Evolutionary conservation across 176 grass and related monocot genomes (phyloP).

Genomic region (Aegilops umbellulata): DNA sequence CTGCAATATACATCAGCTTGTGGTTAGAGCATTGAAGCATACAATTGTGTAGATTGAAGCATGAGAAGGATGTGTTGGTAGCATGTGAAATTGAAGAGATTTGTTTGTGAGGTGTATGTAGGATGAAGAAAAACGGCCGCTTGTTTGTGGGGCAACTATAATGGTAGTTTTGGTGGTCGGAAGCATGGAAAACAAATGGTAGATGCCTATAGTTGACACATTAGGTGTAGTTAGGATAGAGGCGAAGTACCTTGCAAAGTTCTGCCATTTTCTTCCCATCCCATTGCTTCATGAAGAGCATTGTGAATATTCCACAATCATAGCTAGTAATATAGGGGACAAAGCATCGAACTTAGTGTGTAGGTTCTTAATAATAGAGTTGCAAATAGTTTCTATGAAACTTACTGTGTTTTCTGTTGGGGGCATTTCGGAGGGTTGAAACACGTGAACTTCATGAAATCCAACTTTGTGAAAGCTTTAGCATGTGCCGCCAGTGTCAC

Average conservation of each 20-base stretch:
- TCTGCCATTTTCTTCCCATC: not conserved
- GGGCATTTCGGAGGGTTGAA: not conserved
- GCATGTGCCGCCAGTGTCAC: not conserved
- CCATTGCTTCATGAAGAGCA: not conserved
- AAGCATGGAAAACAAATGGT: not conserved
- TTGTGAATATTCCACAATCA: not conserved
- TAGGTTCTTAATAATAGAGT: not conserved
- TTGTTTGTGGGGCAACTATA: too few relatives aligned
- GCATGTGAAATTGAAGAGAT: too few relatives aligned
- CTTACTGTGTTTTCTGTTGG: not conserved
- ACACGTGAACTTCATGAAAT: not conserved
- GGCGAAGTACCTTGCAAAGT: not conserved
- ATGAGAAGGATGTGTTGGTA: too few relatives aligned
- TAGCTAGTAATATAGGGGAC: not conserved
- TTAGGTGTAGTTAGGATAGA: not conserved
- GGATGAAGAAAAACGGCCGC: too few relatives aligned
- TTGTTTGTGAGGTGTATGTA: too few relatives aligned
- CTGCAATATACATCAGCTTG: not conserved
- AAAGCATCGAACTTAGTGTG: not conserved
- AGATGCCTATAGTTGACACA: not conserved
- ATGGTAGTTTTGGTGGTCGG: too few relatives aligned
- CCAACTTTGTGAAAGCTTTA: not conserved
- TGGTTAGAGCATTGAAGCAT: too few relatives aligned
- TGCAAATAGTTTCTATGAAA: not conserved
- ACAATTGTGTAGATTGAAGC: too few relatives aligned